phyloP scores from a whole-genome alignment of 805 yeast genomes.

The Metschnikowia matae region DNA sequence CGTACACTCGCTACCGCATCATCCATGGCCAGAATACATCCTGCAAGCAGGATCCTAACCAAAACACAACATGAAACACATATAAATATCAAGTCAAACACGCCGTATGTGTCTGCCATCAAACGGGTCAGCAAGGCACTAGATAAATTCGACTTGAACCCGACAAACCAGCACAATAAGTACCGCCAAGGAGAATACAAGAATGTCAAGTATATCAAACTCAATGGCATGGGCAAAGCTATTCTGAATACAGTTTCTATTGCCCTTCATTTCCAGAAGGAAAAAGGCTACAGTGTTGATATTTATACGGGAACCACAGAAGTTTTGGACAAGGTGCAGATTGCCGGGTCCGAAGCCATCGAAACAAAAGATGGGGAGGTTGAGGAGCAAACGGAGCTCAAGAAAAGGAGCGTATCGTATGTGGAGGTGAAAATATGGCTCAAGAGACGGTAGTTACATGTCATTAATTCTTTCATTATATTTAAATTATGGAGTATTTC shows the following conservation, averaged over 20 bases:
- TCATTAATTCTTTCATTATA: not conserved
- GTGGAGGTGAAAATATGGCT: conserved; percentile 44
- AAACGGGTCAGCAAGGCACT: conserved; percentile 59
- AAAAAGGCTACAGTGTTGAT: conserved; percentile 51
- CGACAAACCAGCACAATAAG: conserved; percentile 18
- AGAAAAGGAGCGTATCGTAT: conserved; percentile 45
- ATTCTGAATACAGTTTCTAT: conserved; percentile 60
- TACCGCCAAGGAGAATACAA: conserved; percentile 33
- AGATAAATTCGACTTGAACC: conserved; percentile 34
- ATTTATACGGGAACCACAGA: conserved; percentile 59
- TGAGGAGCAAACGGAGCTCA: conserved; percentile 32
- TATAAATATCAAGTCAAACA: conserved; percentile 54
- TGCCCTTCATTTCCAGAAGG: conserved; percentile 54
- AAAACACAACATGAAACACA: conserved; percentile 31
- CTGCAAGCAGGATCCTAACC: not conserved
- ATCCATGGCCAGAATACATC: not conserved
- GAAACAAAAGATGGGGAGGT: conserved; percentile 20
- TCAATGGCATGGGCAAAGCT: conserved; percentile 72
- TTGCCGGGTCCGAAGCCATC: conserved; percentile 9
- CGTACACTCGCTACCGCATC: too few species aligned
- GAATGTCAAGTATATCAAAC: conserved; percentile 44
- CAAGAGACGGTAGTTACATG: conserved; percentile 12
- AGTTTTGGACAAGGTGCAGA: conserved; percentile 64
- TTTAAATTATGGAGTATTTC: not conserved
- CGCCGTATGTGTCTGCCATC: conserved; percentile 72